These are phyloP conservation scores for Leishmania turanica DNA, from an alignment of 208 protist species.

Conservation along the genomic window DNA sequence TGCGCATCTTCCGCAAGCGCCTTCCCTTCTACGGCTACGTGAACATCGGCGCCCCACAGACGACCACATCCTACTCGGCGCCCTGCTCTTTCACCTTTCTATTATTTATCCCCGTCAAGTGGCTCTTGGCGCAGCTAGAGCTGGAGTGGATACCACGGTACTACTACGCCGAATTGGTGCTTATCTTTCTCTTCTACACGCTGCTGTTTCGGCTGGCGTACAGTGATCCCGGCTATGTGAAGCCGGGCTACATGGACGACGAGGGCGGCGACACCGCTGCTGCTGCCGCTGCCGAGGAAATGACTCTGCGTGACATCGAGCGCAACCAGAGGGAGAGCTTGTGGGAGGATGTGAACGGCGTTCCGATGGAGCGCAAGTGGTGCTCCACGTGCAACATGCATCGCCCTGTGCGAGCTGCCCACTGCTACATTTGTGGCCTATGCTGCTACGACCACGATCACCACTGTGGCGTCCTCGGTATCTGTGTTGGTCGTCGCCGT, in stretches of 20 bases:
- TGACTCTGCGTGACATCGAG: conserved; percentile 77
- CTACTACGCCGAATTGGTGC: conserved; percentile 32
- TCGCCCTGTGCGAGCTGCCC: conserved; percentile 81
- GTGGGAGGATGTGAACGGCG: conserved; percentile 75
- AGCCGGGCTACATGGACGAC: conserved; percentile 67
- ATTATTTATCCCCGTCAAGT: conserved; percentile 36
- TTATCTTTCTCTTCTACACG: conserved; percentile 49
- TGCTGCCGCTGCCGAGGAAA: conserved; percentile 19
- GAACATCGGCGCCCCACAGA: conserved; percentile 68
- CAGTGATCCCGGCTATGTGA: conserved; percentile 81
- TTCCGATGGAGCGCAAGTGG: conserved; percentile 90
- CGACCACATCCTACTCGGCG: conserved; percentile 71
- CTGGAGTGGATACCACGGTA: conserved; percentile 44
- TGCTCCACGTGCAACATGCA: conserved; percentile 89
- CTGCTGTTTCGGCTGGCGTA: conserved; percentile 59
- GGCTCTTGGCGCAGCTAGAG: conserved; percentile 35
- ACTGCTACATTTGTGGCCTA: conserved; percentile 90
- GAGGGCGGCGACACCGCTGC: conserved; percentile 5
- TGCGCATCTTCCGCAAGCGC: conserved; percentile 78
- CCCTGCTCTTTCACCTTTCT: conserved; percentile 38
- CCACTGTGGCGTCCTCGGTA: conserved; percentile 87
- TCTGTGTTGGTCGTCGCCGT: conserved; percentile 80
- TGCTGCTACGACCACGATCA: conserved; percentile 91
- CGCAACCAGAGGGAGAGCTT: conserved; percentile 57
- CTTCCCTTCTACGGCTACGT: conserved; percentile 63